Conservation (phyloP, 345 rosid genomes). For the Eucalyptus virginea region DNA sequence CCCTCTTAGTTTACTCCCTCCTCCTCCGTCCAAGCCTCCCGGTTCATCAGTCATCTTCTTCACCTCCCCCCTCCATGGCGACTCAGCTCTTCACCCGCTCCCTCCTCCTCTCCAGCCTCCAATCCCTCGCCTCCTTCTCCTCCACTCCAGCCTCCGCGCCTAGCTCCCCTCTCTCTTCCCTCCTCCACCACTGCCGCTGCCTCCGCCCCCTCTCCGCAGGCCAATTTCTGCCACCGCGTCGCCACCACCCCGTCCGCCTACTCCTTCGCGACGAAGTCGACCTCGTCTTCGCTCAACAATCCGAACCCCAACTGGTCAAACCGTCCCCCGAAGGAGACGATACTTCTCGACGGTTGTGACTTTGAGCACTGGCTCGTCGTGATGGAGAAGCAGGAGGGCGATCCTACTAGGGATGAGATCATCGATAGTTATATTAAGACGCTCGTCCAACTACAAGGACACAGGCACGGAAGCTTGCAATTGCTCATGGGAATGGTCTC, state of each 20-base stretch:
- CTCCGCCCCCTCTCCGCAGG: constrained; percentile 5
- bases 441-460: constrained; percentile 20
- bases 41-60: not conserved
- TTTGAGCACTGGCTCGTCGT: constrained; percentile 95
- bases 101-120: constrained; percentile 23
- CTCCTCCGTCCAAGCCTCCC: too few relatives aligned
- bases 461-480: not conserved
- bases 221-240: not conserved
- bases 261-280: constrained; percentile 28
- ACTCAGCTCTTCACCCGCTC: constrained; percentile 19
- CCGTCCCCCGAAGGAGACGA: constrained; percentile 87
- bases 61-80: too few relatives aligned
- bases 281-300: constrained; percentile 63
- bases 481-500: not conserved
- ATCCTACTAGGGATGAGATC: constrained; percentile 77
- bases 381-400: constrained; percentile 54
- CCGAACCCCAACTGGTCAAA: constrained; percentile 84
- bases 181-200: not conserved
- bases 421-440: constrained; percentile 67
- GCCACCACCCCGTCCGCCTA: not conserved
- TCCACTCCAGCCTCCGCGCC: not conserved
- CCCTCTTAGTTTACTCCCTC: not conserved
- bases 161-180: not conserved
- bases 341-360: constrained; percentile 87
- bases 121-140: not conserved